Evolutionary conservation across 148 eudicot species (phyloP), one percentile per base, ranked within the genome.

Genomic region (Rhododendron mucronatum): DNA sequence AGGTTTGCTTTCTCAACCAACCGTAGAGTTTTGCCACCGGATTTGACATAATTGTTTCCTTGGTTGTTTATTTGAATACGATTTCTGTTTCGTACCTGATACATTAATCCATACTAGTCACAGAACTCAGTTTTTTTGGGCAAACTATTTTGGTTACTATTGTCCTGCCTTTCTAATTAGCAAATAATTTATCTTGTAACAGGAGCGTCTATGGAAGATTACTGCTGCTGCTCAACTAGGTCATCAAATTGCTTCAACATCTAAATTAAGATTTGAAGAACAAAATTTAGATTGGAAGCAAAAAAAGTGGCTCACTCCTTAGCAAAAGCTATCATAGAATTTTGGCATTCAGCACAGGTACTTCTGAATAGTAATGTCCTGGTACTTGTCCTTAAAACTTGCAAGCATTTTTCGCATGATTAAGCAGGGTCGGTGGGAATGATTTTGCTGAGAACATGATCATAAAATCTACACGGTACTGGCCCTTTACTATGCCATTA

Each of bases 181-280:
- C 41, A 33, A 33, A 65, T 83, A 65, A 57, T 84, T 59, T 69
- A 30, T 87, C 48, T 86, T 81, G 39, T 18, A 35, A 55, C 76
- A 97, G 99, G 99, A 97, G 89, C 98, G 96, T 48, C 82, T 93
- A 57, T 97, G 99, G 99, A 95, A 95, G 92, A 85, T 88, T 82
- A 88, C 96, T 87, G 95, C 94, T 75, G 98, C 98, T 88, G 93
- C 95, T 90, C 95, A 94, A 90, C 63, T 95, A 85, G 87, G 94
- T 73, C 89, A 84, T 57, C 95, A 84, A 82, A 90, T 85, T 86
- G 93, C 96, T 88, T 88, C 88, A 90, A 88, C 92, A 87, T 93
- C 91, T 82, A 90, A 84, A 75, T 86, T 86, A 83, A 93, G 94
- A 90, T 90, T 88, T 89, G 91, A 89, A 76, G 94, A 91, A 89